phyloP scores from a whole-genome alignment of 1,284 basidiomycete genomes.

The Peniophora sp. region DNA sequence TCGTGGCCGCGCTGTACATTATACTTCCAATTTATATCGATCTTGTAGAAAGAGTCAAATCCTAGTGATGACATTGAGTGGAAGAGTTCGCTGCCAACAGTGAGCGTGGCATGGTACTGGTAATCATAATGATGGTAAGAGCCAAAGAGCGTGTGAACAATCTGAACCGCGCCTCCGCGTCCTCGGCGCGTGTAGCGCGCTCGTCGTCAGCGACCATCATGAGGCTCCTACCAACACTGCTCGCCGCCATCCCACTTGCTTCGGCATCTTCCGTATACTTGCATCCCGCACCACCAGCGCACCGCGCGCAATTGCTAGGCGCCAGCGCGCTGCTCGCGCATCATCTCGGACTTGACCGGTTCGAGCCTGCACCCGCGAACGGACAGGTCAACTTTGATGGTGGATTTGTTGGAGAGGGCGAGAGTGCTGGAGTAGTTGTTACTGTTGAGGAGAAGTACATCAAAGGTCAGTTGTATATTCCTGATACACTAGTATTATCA shows the following conservation, averaged over 20 bases:
- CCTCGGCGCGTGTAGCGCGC: background rate
- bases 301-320: slow-evolving; percentile 38
- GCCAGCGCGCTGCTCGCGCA: slow-evolving; percentile 54
- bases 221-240: background rate
- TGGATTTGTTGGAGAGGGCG: slow-evolving; percentile 50
- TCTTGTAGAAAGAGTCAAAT: too few species aligned
- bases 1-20: too few species aligned
- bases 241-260: slow-evolving; percentile 8
- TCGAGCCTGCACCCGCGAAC: slow-evolving; percentile 40
- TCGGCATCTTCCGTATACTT: slow-evolving; percentile 41
- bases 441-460: slow-evolving; percentile 51
- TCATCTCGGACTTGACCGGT: slow-evolving; percentile 62
- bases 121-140: too few species aligned
- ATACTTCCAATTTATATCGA: too few species aligned
- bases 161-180: background rate
- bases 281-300: slow-evolving; percentile 27
- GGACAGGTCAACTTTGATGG: slow-evolving; percentile 25
- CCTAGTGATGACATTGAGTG: too few species aligned
- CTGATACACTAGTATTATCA: background rate
- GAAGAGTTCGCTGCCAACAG: too few species aligned
- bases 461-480: slow-evolving; percentile 34
- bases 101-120: too few species aligned
- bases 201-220: background rate
- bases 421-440: slow-evolving; percentile 43
- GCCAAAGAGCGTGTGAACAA: background rate